Evolutionary conservation across 768 basidiomycete species (phyloP).

Genomic region (Pluteus cervinus): DNA sequence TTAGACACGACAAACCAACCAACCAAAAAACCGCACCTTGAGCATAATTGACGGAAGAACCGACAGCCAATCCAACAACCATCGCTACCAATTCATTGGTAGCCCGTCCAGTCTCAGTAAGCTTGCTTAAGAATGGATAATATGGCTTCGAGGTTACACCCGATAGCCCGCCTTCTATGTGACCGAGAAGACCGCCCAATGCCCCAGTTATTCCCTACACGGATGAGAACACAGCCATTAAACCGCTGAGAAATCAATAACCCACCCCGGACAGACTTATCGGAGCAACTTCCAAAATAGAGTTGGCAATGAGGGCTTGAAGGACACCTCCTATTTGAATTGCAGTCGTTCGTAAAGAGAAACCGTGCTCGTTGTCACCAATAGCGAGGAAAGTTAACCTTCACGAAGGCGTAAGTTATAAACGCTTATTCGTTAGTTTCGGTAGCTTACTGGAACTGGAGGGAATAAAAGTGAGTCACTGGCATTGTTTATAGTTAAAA

Average conservation of each 20-base stretch:
- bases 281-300: no score
- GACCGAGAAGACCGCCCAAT: no score
- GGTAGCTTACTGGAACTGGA: constrained; percentile 1
- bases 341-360: constrained; percentile 22
- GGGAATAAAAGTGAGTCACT: neutral
- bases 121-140: constrained; percentile 31
- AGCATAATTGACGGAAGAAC: constrained; percentile 38
- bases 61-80: constrained; percentile 40
- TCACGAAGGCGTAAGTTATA: no score
- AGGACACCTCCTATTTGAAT: constrained; percentile 22
- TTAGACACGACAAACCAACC: no score
- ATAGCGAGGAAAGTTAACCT: no score
- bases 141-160: constrained; percentile 26
- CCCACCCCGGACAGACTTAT: no score
- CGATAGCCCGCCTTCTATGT: no score
- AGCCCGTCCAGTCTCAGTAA: constrained; percentile 29
- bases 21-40: constrained; percentile 25
- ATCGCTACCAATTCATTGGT: constrained; percentile 37
- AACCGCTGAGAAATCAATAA: no score
- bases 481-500: no score
- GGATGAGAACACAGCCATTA: no score
- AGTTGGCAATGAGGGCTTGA: constrained; percentile 24
- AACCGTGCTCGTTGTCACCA: constrained; percentile 27
- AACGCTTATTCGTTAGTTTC: no score
- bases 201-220: no score